Conservation (phyloP, 2,329 filamentous ascomycete genomes). For the Neonectria coccinea region DNA sequence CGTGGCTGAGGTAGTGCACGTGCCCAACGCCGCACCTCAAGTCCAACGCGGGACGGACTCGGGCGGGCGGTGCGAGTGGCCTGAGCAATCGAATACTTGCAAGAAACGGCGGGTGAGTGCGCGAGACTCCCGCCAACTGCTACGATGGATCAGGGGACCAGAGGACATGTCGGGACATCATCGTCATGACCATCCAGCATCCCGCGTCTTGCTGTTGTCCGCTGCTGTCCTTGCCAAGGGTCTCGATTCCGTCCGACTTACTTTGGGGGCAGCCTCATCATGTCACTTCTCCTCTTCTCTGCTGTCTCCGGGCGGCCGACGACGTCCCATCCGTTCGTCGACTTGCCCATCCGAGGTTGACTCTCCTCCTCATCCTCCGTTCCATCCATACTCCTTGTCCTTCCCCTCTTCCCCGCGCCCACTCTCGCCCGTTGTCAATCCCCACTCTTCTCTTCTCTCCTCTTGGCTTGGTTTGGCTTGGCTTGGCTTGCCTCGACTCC, state of each 20-base stretch:
- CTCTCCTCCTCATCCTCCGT: background rate
- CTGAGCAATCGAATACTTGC: background rate
- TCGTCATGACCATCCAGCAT: background rate
- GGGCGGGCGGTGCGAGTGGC: background rate
- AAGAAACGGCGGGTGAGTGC: background rate
- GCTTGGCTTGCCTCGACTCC: background rate
- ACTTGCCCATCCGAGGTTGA: slow-evolving; percentile 18
- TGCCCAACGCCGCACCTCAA: too few species aligned
- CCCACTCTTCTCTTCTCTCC: background rate
- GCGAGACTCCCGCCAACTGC: slow-evolving; percentile 1
- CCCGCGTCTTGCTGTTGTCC: background rate
- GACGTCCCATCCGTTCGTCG: slow-evolving; percentile 16
- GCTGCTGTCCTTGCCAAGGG: background rate
- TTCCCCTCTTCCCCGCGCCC: background rate
- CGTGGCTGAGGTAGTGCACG: too few species aligned
- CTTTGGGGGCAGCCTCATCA: slow-evolving; percentile 16
- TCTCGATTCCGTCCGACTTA: background rate
- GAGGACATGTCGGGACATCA: background rate
- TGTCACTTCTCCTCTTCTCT: background rate
- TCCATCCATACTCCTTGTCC: background rate
- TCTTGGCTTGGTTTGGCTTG: background rate
- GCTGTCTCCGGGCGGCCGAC: slow-evolving; percentile 19
- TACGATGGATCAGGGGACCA: background rate
- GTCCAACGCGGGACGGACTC: too few species aligned
- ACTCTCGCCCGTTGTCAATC: background rate